phyloP scores from a whole-genome alignment of 2,329 filamentous ascomycete genomes.

The Dactylellina drechsleri region DNA sequence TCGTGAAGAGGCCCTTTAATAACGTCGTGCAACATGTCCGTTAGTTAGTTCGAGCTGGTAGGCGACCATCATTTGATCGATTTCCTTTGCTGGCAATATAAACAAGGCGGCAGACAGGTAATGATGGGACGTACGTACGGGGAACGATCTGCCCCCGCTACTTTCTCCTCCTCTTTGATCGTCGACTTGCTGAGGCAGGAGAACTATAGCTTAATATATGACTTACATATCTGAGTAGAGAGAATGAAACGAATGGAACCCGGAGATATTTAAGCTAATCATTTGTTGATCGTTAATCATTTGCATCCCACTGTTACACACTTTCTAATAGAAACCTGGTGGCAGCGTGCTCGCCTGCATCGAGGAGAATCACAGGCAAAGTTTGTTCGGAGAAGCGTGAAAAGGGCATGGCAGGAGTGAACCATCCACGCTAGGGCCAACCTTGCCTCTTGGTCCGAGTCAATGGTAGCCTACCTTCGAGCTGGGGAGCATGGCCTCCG shows the following conservation, averaged over 20 bases:
- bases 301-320: conserved; percentile 24
- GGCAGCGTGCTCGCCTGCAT: conserved; percentile 19
- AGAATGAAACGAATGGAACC: conserved; percentile 48
- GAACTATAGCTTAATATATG: conserved; percentile 35
- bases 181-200: conserved; percentile 51
- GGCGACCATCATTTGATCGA: conserved; percentile 41
- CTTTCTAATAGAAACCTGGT: not conserved
- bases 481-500: conserved; percentile 28
- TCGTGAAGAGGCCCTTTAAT: conserved; percentile 42
- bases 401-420: conserved; percentile 28
- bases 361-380: conserved; percentile 13
- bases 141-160: conserved; percentile 43
- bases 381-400: conserved; percentile 21
- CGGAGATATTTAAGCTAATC: conserved; percentile 52
- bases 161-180: conserved; percentile 53
- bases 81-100: conserved; percentile 52
- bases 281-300: conserved; percentile 52
- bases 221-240: conserved; percentile 41
- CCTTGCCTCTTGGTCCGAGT: conserved; percentile 44
- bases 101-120: conserved; percentile 40
- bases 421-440: conserved; percentile 37
- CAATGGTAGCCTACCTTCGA: conserved; percentile 44
- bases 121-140: conserved; percentile 13
- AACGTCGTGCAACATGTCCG: conserved; percentile 54
- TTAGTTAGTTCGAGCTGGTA: conserved; percentile 40